These are phyloP conservation scores for Posidonia australis DNA, from an alignment of 106 monocot species.

Conservation along the genomic window DNA sequence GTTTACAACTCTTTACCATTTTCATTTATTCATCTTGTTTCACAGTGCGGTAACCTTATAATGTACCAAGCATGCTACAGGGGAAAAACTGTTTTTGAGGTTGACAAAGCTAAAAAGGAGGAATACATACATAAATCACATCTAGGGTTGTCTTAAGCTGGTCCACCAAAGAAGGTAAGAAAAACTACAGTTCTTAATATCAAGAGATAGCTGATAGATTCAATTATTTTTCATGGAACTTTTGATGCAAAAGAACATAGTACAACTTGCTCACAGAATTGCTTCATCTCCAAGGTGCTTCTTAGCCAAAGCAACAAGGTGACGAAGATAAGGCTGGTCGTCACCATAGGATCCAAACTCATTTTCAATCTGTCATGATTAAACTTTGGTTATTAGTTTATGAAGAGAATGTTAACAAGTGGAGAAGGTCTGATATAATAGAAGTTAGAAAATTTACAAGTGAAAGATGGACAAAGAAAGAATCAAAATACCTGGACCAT, in stretches of 20 bases:
- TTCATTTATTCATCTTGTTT: too few relatives aligned
- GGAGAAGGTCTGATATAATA: too few relatives aligned
- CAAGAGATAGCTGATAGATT: not conserved
- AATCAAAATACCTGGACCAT: constrained; percentile 66
- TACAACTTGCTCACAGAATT: constrained; percentile 43
- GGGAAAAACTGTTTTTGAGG: too few relatives aligned
- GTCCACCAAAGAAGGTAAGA: too few relatives aligned
- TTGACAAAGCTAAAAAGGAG: too few relatives aligned
- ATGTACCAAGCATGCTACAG: too few relatives aligned
- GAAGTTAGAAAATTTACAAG: too few relatives aligned
- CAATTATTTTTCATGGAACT: not conserved
- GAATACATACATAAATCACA: too few relatives aligned
- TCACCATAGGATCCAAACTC: constrained; percentile 95
- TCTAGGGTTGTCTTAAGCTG: too few relatives aligned
- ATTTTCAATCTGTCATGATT: constrained; percentile 70
- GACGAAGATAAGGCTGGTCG: constrained; percentile 73
- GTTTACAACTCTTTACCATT: too few relatives aligned
- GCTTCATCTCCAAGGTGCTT: constrained; percentile 56
- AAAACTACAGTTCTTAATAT: too few relatives aligned
- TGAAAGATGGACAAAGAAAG: not conserved
- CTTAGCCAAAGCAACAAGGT: constrained; percentile 60
- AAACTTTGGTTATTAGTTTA: not conserved
- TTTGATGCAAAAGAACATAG: not conserved
- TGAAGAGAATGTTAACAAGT: not conserved
- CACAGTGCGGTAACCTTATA: too few relatives aligned